Conservation (phyloP, 1,284 basidiomycete genomes). For the Cutaneotrichosporon curvatum region DNA sequence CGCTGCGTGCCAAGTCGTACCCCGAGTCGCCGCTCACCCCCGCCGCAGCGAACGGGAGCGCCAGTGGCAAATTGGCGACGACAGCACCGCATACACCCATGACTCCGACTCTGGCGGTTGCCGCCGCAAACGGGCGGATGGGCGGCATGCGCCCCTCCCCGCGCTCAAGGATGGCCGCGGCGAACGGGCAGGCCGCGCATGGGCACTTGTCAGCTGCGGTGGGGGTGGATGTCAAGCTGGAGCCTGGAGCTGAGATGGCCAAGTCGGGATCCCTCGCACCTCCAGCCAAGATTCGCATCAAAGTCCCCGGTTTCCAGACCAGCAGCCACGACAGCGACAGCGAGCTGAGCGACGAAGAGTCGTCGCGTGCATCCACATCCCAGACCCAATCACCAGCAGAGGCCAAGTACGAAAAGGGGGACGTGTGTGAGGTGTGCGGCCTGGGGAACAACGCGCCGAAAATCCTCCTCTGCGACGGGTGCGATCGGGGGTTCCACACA, state of each 20-base stretch:
- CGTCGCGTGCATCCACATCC: conserved; percentile 11
- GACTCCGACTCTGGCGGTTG: conserved; percentile 9
- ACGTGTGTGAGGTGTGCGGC: conserved; percentile 77
- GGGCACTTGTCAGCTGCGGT: conserved; percentile 1
- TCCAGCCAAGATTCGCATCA: conserved; percentile 20
- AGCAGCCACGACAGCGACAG: conserved; percentile 35
- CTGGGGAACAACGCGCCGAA: conserved; percentile 78
- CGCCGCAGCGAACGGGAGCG: conserved; percentile 6
- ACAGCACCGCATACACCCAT: conserved; percentile 1
- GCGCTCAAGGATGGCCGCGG: conserved; percentile 3
- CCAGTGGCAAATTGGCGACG: conserved; percentile 11
- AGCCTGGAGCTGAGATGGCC: no score
- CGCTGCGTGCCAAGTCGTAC: conserved; percentile 59
- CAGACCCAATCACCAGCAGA: conserved; percentile 2
- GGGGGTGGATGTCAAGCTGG: no score
- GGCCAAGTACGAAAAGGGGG: conserved; percentile 40
- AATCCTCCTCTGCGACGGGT: conserved; percentile 94
- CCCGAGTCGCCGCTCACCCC: conserved; percentile 32
- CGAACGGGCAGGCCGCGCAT: no score
- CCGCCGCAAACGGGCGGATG: conserved; percentile 15
- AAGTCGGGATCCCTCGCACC: not conserved
- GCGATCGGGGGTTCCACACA: conserved; percentile 91
- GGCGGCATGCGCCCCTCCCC: conserved; percentile 12
- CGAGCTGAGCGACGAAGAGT: conserved; percentile 37
- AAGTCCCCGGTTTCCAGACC: conserved; percentile 32